phyloP scores from a whole-genome alignment of 2,329 filamentous ascomycete species.

The Pseudomassariella vexata region DNA sequence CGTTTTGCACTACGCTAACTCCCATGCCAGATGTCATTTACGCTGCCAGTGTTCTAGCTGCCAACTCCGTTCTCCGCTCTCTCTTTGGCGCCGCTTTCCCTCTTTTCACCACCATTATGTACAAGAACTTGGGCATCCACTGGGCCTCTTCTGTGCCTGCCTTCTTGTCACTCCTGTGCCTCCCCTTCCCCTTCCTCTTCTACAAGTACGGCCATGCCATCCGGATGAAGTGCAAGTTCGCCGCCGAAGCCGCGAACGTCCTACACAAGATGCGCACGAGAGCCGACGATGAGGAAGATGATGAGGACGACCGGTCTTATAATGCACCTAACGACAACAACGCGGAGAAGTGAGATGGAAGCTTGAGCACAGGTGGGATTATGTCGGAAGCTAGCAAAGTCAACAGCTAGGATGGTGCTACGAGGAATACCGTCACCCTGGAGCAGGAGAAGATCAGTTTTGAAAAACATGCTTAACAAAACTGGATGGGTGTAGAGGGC shows the following conservation, averaged over 20 bases:
- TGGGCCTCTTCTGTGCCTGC: slow-evolving; percentile 6
- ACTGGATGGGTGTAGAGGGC: too few relatives aligned
- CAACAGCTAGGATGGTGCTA: too few relatives aligned
- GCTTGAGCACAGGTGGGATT: too few relatives aligned
- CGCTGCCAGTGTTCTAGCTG: slow-evolving; percentile 68
- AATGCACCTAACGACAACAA: too few relatives aligned
- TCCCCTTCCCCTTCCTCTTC: slow-evolving; percentile 54
- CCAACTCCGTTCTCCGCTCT: slow-evolving; percentile 65
- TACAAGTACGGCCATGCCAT: slow-evolving; percentile 51
- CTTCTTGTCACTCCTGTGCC: slow-evolving; percentile 35
- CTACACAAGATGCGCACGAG: slow-evolving; percentile 42
- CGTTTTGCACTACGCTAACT: slow-evolving; percentile 42
- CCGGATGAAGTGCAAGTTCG: slow-evolving; percentile 48
- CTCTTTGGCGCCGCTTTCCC: slow-evolving; percentile 69
- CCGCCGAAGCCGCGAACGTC: slow-evolving; percentile 41
- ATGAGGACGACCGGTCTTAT: too few relatives aligned
- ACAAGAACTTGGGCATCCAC: slow-evolving; percentile 7
- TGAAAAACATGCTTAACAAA: too few relatives aligned
- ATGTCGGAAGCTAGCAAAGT: too few relatives aligned
- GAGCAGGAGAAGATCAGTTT: too few relatives aligned
- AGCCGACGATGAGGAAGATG: slow-evolving; percentile 46
- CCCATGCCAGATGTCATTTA: too few relatives aligned
- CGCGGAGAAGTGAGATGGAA: too few relatives aligned
- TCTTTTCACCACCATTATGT: slow-evolving; percentile 53
- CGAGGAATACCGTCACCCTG: too few relatives aligned